These are phyloP conservation scores for Mortierella sp. DNA, from an alignment of 371 early-diverging fungal genomes.

Conservation along the genomic window DNA sequence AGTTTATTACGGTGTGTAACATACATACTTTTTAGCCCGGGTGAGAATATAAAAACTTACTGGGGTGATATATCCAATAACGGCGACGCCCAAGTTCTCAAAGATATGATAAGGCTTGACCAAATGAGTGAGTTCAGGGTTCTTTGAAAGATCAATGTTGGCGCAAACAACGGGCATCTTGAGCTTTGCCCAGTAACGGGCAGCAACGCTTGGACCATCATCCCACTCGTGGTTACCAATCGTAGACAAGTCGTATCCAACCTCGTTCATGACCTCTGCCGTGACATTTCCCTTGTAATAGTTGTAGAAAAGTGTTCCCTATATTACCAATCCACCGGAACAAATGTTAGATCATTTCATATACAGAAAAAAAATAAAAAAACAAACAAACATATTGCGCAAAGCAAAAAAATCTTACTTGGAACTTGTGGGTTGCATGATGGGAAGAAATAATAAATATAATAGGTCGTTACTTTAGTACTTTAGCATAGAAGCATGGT, in stretches of 20 bases:
- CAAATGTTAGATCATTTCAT: no score
- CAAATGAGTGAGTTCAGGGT: conserved; percentile 55
- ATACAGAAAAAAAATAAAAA: not conserved
- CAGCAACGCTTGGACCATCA: conserved; percentile 64
- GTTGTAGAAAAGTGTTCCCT: conserved; percentile 72
- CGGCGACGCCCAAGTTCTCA: conserved; percentile 64
- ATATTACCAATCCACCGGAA: not conserved
- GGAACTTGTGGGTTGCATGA: conserved; percentile 5
- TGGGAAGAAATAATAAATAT: not conserved
- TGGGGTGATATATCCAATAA: conserved; percentile 75
- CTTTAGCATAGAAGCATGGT: not conserved
- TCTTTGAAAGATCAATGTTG: conserved; percentile 64
- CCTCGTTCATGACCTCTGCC: conserved; percentile 65
- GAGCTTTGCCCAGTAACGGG: conserved; percentile 61
- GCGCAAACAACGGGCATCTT: conserved; percentile 73
- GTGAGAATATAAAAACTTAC: conserved; percentile 12
- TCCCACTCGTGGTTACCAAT: conserved; percentile 83
- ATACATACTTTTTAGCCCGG: not conserved
- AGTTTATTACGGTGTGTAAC: no score
- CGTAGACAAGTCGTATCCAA: conserved; percentile 65
- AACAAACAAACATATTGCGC: not conserved
- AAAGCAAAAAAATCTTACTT: conserved; percentile 7
- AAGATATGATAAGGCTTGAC: conserved; percentile 75
- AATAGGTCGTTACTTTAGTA: not conserved
- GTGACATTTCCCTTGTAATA: conserved; percentile 60